phyloP scores from a whole-genome alignment of 495 filamentous ascomycete genomes.

The Saxophila tyrrhenica region DNA sequence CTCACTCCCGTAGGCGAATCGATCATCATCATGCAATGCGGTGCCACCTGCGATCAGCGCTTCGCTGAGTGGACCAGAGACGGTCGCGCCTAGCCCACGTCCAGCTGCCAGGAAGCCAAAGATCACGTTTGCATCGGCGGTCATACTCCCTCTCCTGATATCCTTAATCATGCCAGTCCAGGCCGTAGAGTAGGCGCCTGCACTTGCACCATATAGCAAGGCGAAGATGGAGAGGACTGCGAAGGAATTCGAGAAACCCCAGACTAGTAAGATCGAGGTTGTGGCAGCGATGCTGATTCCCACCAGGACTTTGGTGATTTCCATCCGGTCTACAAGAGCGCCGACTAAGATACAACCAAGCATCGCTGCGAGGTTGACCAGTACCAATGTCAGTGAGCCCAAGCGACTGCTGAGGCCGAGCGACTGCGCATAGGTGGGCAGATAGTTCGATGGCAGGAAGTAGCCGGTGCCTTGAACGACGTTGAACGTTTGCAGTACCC shows the following conservation, averaged over 20 bases:
- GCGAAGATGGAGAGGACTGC: slow-evolving; percentile 50
- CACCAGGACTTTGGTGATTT: slow-evolving; percentile 48
- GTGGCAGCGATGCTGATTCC: slow-evolving; percentile 46
- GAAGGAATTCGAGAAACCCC: slow-evolving; percentile 48
- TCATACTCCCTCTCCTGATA: slow-evolving; percentile 35
- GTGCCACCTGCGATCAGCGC: slow-evolving; percentile 4
- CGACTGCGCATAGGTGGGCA: slow-evolving; percentile 22
- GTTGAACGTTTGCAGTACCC: slow-evolving; percentile 21
- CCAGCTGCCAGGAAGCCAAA: slow-evolving; percentile 53
- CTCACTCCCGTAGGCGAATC: slow-evolving; percentile 36
- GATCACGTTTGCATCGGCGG: slow-evolving; percentile 45
- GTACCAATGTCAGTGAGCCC: slow-evolving; percentile 21
- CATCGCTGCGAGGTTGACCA: slow-evolving; percentile 22
- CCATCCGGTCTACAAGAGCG: slow-evolving; percentile 44
- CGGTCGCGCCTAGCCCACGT: slow-evolving; percentile 45
- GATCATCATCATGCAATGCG: slow-evolving; percentile 27
- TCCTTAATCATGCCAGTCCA: slow-evolving; percentile 39
- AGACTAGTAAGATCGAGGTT: slow-evolving; percentile 49
- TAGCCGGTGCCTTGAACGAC: slow-evolving; percentile 21
- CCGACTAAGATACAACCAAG: slow-evolving; percentile 48
- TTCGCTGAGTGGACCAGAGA: slow-evolving; percentile 20
- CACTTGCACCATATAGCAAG: slow-evolving; percentile 57
- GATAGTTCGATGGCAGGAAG: slow-evolving; percentile 24
- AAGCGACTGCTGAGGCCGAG: slow-evolving; percentile 15
- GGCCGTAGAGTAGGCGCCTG: slow-evolving; percentile 47